Conservation (phyloP, 768 basidiomycete genomes). For the Suillus spraguei region DNA sequence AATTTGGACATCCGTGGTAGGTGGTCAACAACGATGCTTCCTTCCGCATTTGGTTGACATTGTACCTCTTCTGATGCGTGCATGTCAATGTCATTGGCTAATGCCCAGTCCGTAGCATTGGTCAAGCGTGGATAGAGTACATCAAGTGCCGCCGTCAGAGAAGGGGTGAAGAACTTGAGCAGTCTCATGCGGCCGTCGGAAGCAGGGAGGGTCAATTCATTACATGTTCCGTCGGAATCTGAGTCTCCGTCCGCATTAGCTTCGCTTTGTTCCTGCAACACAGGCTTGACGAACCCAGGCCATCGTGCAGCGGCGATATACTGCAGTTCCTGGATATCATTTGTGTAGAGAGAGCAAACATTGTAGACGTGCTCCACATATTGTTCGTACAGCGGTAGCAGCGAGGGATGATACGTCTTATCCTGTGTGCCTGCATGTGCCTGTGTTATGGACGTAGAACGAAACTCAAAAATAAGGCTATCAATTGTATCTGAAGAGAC, state of each 20-base stretch:
- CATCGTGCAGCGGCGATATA: constrained; percentile 81
- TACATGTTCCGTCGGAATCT: constrained; percentile 14
- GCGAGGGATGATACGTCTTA: constrained; percentile 51
- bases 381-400: constrained; percentile 64
- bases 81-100: constrained; percentile 47
- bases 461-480: constrained; percentile 44
- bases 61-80: background rate
- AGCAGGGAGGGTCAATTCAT: constrained; percentile 40
- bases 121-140: constrained; percentile 66
- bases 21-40: constrained; percentile 30
- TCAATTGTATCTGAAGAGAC: constrained; percentile 33
- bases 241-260: constrained; percentile 27
- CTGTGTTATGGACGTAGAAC: constrained; percentile 12
- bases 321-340: constrained; percentile 67
- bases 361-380: constrained; percentile 62
- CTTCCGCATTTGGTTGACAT: background rate
- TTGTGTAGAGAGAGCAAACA: constrained; percentile 63
- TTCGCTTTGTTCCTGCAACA: constrained; percentile 51
- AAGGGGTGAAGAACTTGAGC: constrained; percentile 60
- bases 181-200: constrained; percentile 72
- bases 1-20: constrained; percentile 74
- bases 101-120: constrained; percentile 67
- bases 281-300: constrained; percentile 76
- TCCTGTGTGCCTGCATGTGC: constrained; percentile 15
- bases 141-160: constrained; percentile 64